These are phyloP conservation scores for Centella asiatica DNA, from an alignment of 129 eudicot species.

Conservation along the genomic window DNA sequence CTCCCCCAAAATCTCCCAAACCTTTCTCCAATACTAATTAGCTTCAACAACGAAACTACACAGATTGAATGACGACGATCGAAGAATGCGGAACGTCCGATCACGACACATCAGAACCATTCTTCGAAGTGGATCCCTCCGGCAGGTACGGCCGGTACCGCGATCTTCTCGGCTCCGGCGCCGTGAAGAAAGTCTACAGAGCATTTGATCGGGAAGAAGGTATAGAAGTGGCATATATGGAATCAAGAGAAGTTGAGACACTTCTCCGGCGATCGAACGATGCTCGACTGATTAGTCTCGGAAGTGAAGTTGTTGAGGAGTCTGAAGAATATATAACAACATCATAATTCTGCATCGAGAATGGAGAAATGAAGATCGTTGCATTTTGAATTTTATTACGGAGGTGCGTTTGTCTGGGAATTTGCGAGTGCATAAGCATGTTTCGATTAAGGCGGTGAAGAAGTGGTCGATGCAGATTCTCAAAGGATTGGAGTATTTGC, in stretches of 20 bases:
- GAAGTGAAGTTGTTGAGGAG: conserved; percentile 45
- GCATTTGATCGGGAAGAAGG: conserved; percentile 85
- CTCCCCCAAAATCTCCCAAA: no score
- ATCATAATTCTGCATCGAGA: conserved; percentile 38
- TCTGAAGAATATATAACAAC: conserved; percentile 44
- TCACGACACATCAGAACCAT: conserved; percentile 36
- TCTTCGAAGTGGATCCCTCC: conserved; percentile 53
- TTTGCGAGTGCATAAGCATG: conserved; percentile 58
- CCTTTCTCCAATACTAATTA: no score
- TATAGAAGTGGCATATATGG: conserved; percentile 78
- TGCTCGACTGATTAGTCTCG: conserved; percentile 47
- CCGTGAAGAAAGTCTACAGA: conserved; percentile 65
- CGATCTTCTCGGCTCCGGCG: conserved; percentile 63
- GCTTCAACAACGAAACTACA: no score
- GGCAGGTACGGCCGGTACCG: conserved; percentile 59
- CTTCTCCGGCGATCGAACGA: conserved; percentile 29
- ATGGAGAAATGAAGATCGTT: conserved; percentile 41
- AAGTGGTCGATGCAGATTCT: conserved; percentile 68
- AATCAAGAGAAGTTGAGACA: conserved; percentile 55
- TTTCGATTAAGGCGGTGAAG: conserved; percentile 63
- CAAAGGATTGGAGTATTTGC: conserved; percentile 60
- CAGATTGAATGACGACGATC: conserved; percentile 34
- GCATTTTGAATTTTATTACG: conserved; percentile 47
- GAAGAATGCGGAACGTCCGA: conserved; percentile 29
- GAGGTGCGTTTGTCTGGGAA: conserved; percentile 56